Percentiles rank a stretch among this genome's conserved stretches.
Evolutionary conservation across 305 asterid genomes (phyloP).

Genomic region (Fraxinus sp.): DNA sequence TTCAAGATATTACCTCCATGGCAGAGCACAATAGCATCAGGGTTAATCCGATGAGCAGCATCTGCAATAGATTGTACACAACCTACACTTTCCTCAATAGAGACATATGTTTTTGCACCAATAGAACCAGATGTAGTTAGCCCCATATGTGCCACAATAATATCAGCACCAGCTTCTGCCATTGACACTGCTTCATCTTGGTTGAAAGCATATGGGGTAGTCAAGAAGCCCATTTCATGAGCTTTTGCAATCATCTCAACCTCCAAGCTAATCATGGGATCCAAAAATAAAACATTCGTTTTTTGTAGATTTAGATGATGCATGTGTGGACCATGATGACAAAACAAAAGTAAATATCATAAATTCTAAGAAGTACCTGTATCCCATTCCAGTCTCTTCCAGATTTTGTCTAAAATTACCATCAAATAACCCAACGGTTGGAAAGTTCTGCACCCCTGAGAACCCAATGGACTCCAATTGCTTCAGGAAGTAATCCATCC

Average conservation of each 20-base stretch:
- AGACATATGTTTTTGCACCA: slow-evolving; percentile 86
- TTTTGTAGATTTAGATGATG: slow-evolving; percentile 8
- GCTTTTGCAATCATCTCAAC: slow-evolving; percentile 94
- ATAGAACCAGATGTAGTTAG: slow-evolving; percentile 91
- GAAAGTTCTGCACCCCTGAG: slow-evolving; percentile 91
- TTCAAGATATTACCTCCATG: slow-evolving; percentile 74
- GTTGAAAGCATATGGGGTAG: slow-evolving; percentile 94
- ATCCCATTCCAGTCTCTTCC: slow-evolving; percentile 98
- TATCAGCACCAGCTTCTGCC: slow-evolving; percentile 96
- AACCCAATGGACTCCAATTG: slow-evolving; percentile 91
- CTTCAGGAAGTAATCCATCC: slow-evolving; percentile 86
- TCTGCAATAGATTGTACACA: slow-evolving; percentile 93
- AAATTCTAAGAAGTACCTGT: slow-evolving; percentile 47
- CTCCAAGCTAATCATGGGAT: slow-evolving; percentile 59
- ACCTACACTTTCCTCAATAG: slow-evolving; percentile 72
- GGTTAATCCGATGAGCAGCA: slow-evolving; percentile 72
- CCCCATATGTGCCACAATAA: slow-evolving; percentile 97
- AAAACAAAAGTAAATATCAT: not conserved
- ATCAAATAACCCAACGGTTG: slow-evolving; percentile 91
- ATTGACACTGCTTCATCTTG: slow-evolving; percentile 77
- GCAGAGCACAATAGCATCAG: slow-evolving; percentile 78
- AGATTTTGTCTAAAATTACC: slow-evolving; percentile 92
- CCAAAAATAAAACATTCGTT: slow-evolving; percentile 1
- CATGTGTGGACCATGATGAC: slow-evolving; percentile 5
- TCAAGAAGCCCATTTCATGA: slow-evolving; percentile 85